Base-by-base conservation (phyloP, 768 basidiomycete species). In the Phanerochaete sordida region DNA sequence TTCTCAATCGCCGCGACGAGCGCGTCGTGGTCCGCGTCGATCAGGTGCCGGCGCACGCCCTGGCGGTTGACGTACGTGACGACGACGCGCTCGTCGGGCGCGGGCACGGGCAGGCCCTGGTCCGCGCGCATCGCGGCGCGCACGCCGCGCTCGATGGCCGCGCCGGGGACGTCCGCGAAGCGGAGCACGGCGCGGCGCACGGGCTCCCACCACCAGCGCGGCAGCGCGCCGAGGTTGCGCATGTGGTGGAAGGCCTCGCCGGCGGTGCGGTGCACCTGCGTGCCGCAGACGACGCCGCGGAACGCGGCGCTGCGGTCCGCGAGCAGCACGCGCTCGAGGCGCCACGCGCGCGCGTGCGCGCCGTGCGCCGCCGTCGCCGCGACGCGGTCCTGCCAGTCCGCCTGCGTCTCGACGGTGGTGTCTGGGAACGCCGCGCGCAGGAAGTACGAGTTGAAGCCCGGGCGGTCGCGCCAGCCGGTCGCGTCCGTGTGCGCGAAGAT, bases 171-270 rank as follows among this genome's bases (percentile, higher is more conserved):
- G 2, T 89, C 86, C 0, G 87, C 85, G 63, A 89, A 92, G 52
- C 82, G 76, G 73, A 90, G 80, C 28, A 93, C 80, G 2, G 81
- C 81, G 37, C 80, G 70, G 33, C 88, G 76, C 23, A 94, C 68
- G n/a, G 87, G 83, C 67, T 86, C 85, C 91, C 91, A 95, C 90
- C 90, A 94, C 45, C 79, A 80, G 28, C 81, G 82, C 31, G 68
- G 56, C 19, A 70, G 64, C 62, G 62, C 72, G 30, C 69, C 69
- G 27, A 59, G 57, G 60, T 68, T 58, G 30, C 68, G 69, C 78
- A 87, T 84, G 59, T 75, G 71, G 49, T 86, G 79, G 73, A 81
- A 77, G 8, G 91, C 86, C 68, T 86, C 84, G 1, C 87, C 82
- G 0, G 90, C 91, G 0, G 83, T 91, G 19, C 92, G 78, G 65